Evolutionary conservation across 176 grass and related monocot genomes (phyloP).

Genomic region (Oryza punctata): DNA sequence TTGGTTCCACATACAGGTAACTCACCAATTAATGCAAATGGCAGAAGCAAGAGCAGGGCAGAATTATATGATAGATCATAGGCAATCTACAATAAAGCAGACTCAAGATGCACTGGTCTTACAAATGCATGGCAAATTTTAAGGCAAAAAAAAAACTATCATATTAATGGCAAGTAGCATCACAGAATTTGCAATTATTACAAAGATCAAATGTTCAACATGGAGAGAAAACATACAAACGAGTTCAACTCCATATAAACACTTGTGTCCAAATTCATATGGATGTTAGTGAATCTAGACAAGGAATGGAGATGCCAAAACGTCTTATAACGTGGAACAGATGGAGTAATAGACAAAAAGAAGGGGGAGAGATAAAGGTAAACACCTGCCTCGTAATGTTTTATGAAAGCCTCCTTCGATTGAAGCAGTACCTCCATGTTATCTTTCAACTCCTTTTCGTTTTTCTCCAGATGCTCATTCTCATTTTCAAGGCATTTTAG

Average conservation of each 20-base stretch:
- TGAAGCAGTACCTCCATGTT: constrained; percentile 64
- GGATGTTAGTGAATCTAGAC: too few species aligned
- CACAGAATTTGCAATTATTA: neutral
- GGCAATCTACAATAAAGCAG: neutral
- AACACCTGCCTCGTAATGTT: constrained; percentile 63
- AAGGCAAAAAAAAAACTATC: neutral
- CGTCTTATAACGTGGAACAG: too few species aligned
- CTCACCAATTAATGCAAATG: neutral
- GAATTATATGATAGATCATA: neutral
- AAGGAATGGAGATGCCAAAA: too few species aligned
- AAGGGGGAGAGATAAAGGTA: neutral
- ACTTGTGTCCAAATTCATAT: too few species aligned
- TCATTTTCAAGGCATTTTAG: constrained; percentile 77
- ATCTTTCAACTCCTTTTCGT: constrained; percentile 73
- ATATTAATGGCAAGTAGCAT: neutral
- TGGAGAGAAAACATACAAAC: neutral
- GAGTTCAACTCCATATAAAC: constrained; percentile 7
- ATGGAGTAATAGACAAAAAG: neutral
- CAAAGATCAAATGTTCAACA: neutral
- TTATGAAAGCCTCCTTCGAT: constrained; percentile 73
- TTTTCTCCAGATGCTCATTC: constrained; percentile 66
- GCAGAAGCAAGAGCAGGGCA: neutral
- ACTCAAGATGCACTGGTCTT: neutral
- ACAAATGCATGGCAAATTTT: neutral
- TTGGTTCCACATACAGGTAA: neutral